phyloP scores from a whole-genome alignment of 352 stramenopile species.

The Globisporangium camurandrum region DNA sequence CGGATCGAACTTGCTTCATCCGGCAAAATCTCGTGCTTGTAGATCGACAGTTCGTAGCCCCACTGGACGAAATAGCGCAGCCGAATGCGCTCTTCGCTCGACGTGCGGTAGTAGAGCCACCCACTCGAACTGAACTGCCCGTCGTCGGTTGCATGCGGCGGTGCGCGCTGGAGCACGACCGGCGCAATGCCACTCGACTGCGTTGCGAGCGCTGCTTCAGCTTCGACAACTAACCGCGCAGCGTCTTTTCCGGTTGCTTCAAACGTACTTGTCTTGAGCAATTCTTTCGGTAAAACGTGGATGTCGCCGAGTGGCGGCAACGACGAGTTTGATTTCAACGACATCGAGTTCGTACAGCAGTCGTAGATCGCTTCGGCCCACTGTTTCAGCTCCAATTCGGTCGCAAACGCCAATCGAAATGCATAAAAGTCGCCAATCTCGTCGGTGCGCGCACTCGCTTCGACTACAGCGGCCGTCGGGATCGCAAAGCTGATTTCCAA shows the following conservation, averaged over 20 bases:
- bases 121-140: conserved; percentile 76
- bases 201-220: background rate
- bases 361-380: conserved; percentile 79
- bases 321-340: conserved; percentile 56
- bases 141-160: conserved; percentile 9
- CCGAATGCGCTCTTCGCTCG: conserved; percentile 73
- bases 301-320: conserved; percentile 62
- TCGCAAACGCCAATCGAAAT: conserved; percentile 73
- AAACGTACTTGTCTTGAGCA: conserved; percentile 80
- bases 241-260: conserved; percentile 43
- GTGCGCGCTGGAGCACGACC: conserved; percentile 5
- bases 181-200: conserved; percentile 10
- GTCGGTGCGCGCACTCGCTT: conserved; percentile 49
- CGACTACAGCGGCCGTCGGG: conserved; percentile 42
- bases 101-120: conserved; percentile 83
- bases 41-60: conserved; percentile 85
- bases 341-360: conserved; percentile 85
- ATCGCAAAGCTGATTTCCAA: conserved; percentile 80
- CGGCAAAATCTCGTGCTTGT: conserved; percentile 81
- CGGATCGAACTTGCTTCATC: conserved; percentile 76
- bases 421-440: conserved; percentile 77
- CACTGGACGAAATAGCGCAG: conserved; percentile 85
- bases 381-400: conserved; percentile 53
- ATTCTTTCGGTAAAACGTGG: conserved; percentile 71
- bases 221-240: conserved; percentile 20